These are phyloP conservation scores for Xerocomus spinulosus DNA, from an alignment of 768 basidiomycete species.

Conservation along the genomic window DNA sequence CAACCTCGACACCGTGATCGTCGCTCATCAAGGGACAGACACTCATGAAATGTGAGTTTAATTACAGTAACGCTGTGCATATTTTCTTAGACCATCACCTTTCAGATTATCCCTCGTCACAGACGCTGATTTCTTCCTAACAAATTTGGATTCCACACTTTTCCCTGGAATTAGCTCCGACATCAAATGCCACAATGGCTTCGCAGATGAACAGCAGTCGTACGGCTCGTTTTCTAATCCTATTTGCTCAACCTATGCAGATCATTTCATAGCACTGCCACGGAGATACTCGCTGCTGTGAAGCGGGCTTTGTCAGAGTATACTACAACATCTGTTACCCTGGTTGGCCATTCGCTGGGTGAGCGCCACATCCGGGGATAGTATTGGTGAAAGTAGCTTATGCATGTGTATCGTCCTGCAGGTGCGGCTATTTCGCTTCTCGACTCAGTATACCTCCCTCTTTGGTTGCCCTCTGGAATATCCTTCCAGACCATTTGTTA, in stretches of 20 bases:
- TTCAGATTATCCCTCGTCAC: constrained; percentile 36
- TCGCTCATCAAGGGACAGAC: constrained; percentile 36
- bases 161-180: constrained; percentile 47
- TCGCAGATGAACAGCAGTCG: constrained; percentile 41
- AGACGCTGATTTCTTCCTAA: constrained; percentile 38
- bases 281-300: constrained; percentile 42
- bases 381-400: neutral
- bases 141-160: constrained; percentile 33
- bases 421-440: constrained; percentile 38
- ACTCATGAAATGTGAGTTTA: constrained; percentile 28
- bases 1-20: constrained; percentile 32
- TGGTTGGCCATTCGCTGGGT: constrained; percentile 44
- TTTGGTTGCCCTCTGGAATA: constrained; percentile 33
- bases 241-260: neutral
- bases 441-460: constrained; percentile 37
- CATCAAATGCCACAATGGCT: constrained; percentile 46
- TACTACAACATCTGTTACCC: constrained; percentile 35
- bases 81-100: neutral
- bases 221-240: constrained; percentile 21
- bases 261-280: constrained; percentile 33
- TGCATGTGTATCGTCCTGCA: neutral
- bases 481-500: constrained; percentile 31
- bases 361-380: neutral
- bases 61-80: neutral
- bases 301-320: constrained; percentile 35